These are phyloP conservation scores for Zymoseptoria pseudotritici DNA, from an alignment of 2,329 filamentous ascomycete species.

Conservation along the genomic window DNA sequence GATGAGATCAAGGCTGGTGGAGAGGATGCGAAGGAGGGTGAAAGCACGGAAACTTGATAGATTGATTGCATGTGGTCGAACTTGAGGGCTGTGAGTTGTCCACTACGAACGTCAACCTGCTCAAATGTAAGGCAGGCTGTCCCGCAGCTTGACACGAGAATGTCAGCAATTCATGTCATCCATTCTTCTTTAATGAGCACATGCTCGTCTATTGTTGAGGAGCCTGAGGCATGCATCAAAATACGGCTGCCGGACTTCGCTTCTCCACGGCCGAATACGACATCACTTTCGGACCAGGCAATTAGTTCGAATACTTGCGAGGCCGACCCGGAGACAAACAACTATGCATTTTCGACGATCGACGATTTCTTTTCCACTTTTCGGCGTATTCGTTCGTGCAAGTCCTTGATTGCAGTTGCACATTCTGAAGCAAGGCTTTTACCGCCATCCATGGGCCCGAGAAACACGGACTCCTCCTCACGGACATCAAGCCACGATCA, in stretches of 20 bases:
- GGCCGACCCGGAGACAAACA: background rate
- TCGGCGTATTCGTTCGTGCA: background rate
- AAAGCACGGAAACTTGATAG: background rate
- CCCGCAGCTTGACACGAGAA: too few species aligned
- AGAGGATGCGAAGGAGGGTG: background rate
- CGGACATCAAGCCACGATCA: background rate
- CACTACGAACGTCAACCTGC: too few species aligned
- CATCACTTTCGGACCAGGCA: background rate
- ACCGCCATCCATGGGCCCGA: background rate
- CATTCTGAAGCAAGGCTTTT: background rate
- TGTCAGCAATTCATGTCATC: too few species aligned
- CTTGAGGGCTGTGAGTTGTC: too few species aligned
- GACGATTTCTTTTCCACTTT: background rate
- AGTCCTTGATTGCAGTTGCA: background rate
- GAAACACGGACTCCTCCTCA: background rate
- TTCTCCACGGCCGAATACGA: background rate
- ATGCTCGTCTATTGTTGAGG: background rate
- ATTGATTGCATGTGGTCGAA: too few species aligned
- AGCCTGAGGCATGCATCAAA: background rate
- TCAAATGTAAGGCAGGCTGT: too few species aligned
- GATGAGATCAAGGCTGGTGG: conserved; percentile 8
- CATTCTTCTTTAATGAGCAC: too few species aligned
- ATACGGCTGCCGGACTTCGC: background rate
- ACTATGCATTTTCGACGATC: background rate
- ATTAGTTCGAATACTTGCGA: background rate